Percentiles rank a stretch among this genome's conserved stretches.
Evolutionary conservation across 148 eudicot species (phyloP).

Genomic region (Arbutus unedo): DNA sequence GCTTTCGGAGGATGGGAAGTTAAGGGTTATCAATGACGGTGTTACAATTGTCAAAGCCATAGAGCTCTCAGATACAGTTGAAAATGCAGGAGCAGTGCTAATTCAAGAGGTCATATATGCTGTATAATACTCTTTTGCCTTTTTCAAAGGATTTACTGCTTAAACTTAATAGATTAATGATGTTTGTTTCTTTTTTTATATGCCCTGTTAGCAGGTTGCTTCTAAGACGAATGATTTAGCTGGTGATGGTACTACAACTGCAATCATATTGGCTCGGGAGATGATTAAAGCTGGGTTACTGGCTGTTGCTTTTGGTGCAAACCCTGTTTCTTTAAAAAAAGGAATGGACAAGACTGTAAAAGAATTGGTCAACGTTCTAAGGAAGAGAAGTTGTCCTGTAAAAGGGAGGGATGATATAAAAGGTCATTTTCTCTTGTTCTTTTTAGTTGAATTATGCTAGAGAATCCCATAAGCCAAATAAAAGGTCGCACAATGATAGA

Average conservation of each 20-base stretch:
- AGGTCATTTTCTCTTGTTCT: conserved; percentile 32
- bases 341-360: conserved; percentile 83
- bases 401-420: conserved; percentile 65
- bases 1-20: conserved; percentile 61
- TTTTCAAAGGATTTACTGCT: neutral
- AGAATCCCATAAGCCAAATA: neutral
- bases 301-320: conserved; percentile 71
- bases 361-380: conserved; percentile 59
- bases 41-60: conserved; percentile 84
- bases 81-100: conserved; percentile 78
- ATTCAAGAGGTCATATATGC: conserved; percentile 65
- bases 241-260: conserved; percentile 98
- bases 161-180: neutral
- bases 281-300: conserved; percentile 72
- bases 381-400: conserved; percentile 57
- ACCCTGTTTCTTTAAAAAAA: conserved; percentile 69
- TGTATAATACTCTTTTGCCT: neutral
- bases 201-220: conserved; percentile 66
- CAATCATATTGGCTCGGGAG: conserved; percentile 83
- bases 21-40: conserved; percentile 92
- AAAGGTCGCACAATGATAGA: neutral
- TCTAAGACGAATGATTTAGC: conserved; percentile 82
- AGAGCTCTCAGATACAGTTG: conserved; percentile 81
- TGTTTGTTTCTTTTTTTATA: neutral
- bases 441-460: neutral